Base-by-base conservation (phyloP, 164 flowering plant species). In the Vitis vinifera region DNA sequence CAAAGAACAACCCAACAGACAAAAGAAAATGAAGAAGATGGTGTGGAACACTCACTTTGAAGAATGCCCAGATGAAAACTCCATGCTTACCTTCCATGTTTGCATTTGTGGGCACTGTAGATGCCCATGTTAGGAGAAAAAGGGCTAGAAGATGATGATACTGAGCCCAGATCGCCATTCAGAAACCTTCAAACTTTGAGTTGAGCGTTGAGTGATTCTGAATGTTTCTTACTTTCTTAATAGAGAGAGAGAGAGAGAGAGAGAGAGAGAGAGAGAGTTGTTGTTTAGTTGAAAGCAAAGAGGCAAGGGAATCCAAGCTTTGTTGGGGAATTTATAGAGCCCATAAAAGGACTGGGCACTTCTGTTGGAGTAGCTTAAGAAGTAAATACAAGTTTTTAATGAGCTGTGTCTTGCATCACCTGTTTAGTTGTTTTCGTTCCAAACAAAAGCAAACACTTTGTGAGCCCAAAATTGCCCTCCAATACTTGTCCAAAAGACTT, bases 81-180 rank as follows among this genome's bases (percentile, higher is more conserved):
- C 17, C 17, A 51, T 10, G 7, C 12, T 9, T 76, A 68, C 89
- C 91, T 84, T 88, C 89, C 47, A 53, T 16, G 66, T 86, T 88
- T 19, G 88, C 84, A 62, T 49, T 70, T 53, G 75, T 16, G 13
- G 77, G 69, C 31, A 71, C 56, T 29, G 76, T 70, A 65, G 62
- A 29, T 14, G 27, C 10, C 44, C 44, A 37, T 53, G 74, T 56
- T 10, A 78, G 16, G 9, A 64, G 14, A 53, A 75, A 53, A 51
- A 72, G 58, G 69, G 66, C 47, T 53, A 78, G 37, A 48, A 78
- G 71, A 51, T 73, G 71, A 65, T 12, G 71, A 64, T 68, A 55
- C 31, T 68, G 37, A 67, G 66, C 29, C 47, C 59, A 55, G 62
- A 62, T 63, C 59, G 77, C 81, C 87, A 83, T 83, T 62, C 49